phyloP scores from a whole-genome alignment of 495 filamentous ascomycete species.

The Cercophora samala region DNA sequence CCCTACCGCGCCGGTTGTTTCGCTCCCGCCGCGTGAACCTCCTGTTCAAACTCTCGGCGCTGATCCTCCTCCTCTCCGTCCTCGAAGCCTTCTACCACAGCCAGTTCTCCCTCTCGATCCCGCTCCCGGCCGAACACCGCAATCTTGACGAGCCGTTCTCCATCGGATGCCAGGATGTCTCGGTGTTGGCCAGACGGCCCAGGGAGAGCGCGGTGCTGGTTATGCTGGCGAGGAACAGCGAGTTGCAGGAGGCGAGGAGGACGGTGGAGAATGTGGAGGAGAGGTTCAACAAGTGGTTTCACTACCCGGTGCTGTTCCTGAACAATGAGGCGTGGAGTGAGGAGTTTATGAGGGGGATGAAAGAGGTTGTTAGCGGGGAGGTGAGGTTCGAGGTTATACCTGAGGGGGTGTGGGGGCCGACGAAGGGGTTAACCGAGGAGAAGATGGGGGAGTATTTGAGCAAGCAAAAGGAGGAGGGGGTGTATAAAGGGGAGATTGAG shows the following conservation, averaged over 20 bases:
- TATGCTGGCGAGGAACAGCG: slow-evolving; percentile 88
- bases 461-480: slow-evolving; percentile 80
- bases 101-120: slow-evolving; percentile 29
- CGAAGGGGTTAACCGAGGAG: slow-evolving; percentile 77
- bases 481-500: slow-evolving; percentile 97
- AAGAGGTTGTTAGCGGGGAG: slow-evolving; percentile 74
- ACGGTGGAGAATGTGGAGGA: slow-evolving; percentile 90
- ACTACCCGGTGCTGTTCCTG: slow-evolving; percentile 95
- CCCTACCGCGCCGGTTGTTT: neutral
- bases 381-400: slow-evolving; percentile 75
- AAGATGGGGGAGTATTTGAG: slow-evolving; percentile 80
- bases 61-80: slow-evolving; percentile 18
- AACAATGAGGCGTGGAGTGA: slow-evolving; percentile 86
- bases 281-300: slow-evolving; percentile 96
- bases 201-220: slow-evolving; percentile 91
- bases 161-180: slow-evolving; percentile 37
- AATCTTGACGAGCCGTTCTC: slow-evolving; percentile 46
- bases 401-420: slow-evolving; percentile 80
- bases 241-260: slow-evolving; percentile 79
- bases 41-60: neutral
- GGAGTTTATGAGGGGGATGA: slow-evolving; percentile 84
- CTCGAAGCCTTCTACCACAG: slow-evolving; percentile 31
- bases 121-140: slow-evolving; percentile 26
- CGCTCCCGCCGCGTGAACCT: neutral
- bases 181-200: slow-evolving; percentile 44